Base-by-base conservation (phyloP, 23 red algal genomes). In the Pyropia yezoensis region DNA sequence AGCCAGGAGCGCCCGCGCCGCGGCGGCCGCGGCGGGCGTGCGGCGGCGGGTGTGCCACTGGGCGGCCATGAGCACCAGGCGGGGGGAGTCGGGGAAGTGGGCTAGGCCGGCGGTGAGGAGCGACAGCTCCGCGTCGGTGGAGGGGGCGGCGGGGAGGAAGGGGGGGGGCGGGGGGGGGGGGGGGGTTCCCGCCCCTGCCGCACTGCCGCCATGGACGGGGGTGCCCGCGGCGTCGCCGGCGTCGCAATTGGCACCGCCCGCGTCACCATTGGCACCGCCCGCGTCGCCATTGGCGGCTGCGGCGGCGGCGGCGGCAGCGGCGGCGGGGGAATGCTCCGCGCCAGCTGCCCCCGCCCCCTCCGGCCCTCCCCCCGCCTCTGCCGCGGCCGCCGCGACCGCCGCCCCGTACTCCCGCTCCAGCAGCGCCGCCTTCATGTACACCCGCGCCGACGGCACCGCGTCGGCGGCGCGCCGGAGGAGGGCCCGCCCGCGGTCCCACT, bases 11-110 rank as follows among this genome's bases (percentile, higher is more conserved):
- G 27, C 67, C 66, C 19, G 12, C 25, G 57, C 27, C 8, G 39
- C 63, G 62, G 17, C 53, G 1, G 50, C 78, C 0, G 58, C 50
- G 27, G 17, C 18, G 19, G 52, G n/a, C 57, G 28, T 50, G 26
- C 28, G 33, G 54, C 59, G 52, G 22, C 83, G 73, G 17, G 77
- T 74, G 61, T 81, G 33, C 73, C 74, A 89, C 50, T 89, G 85
- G 39, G 60, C 85, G 56, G 78, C 27, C 85, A 89, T 89, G 39
- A 89, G 72, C 75, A 72, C 77, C 21, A 89, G 63, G 52, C 68
- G 77, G 23, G 33, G 58, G 20, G 70, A 72, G 9, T 80, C 39
- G 16, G 67, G 28, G 69, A 69, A 72, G 47, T 30, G 57, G 16
- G 27, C 27, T 50, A 89, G 3, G 11, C 85, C 85, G 24, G 47